Evolutionary conservation across 2,329 filamentous ascomycete genomes (phyloP).

Genomic region (Helotiales sp.): DNA sequence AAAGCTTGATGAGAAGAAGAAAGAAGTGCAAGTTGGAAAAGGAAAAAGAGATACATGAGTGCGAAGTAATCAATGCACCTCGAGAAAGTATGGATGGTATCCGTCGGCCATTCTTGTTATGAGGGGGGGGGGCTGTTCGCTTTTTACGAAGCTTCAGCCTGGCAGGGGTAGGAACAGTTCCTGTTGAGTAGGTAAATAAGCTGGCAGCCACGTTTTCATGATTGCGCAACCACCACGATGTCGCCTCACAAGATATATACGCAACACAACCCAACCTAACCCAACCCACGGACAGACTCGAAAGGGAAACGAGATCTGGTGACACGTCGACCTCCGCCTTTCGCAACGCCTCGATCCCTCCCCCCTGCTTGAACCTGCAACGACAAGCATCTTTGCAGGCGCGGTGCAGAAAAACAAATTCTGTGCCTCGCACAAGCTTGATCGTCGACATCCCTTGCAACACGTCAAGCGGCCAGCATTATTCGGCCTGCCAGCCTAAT

Average conservation of each 20-base stretch:
- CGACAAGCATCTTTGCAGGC: slow-evolving; percentile 25
- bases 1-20: too few relatives aligned
- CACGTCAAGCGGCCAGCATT: neutral
- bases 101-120: neutral
- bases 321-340: neutral
- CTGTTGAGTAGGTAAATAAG: too few relatives aligned
- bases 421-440: slow-evolving; percentile 23
- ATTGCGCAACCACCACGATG: neutral
- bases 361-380: slow-evolving; percentile 22
- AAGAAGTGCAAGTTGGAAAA: neutral
- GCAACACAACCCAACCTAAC: neutral
- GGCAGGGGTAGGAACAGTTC: neutral
- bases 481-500: slow-evolving; percentile 2
- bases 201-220: neutral
- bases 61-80: neutral
- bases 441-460: neutral
- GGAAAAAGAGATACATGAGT: neutral
- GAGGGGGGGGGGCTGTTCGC: neutral
- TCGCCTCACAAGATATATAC: neutral
- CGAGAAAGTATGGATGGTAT: neutral
- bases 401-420: slow-evolving; percentile 15
- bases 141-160: too few relatives aligned
- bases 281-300: neutral
- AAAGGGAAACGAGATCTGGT: neutral
- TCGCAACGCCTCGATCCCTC: slow-evolving; percentile 1